These are phyloP conservation scores for Trichosporon coremiiforme DNA, from an alignment of 1,284 basidiomycete genomes.

Conservation along the genomic window DNA sequence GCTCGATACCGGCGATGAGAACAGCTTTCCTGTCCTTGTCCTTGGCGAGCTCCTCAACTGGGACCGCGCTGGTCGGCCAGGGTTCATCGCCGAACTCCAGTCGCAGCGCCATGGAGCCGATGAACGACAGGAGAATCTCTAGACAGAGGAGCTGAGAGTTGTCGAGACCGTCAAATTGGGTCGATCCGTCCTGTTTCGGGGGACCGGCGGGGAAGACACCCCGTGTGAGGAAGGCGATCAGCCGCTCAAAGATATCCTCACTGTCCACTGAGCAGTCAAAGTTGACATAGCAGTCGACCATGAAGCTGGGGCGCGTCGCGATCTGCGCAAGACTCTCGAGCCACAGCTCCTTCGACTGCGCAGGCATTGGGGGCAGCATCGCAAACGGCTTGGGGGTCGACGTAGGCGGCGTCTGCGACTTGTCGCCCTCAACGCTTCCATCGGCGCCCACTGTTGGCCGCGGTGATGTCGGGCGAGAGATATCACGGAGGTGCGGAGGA, in stretches of 20 bases:
- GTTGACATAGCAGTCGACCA: constrained; percentile 94
- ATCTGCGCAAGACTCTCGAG: constrained; percentile 85
- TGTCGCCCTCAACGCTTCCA: constrained; percentile 25
- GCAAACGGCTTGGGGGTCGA: constrained; percentile 47
- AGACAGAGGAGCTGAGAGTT: constrained; percentile 83
- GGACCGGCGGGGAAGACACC: constrained; percentile 69
- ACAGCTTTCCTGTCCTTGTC: constrained; percentile 85
- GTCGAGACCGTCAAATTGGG: constrained; percentile 64
- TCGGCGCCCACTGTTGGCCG: constrained; percentile 29
- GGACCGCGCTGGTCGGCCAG: constrained; percentile 65
- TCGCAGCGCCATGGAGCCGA: constrained; percentile 84
- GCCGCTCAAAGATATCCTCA: constrained; percentile 90
- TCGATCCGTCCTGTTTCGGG: constrained; percentile 45
- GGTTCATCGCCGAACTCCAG: constrained; percentile 66
- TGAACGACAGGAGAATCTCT: constrained; percentile 82
- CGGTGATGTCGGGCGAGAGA: constrained; percentile 64
- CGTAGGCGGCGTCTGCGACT: constrained; percentile 30
- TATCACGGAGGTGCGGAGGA: constrained; percentile 41
- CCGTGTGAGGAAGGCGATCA: constrained; percentile 89
- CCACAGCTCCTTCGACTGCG: constrained; percentile 85
- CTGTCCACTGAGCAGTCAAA: constrained; percentile 97
- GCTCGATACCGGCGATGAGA: constrained; percentile 77
- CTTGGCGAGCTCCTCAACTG: constrained; percentile 65
- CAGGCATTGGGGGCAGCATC: constrained; percentile 66
- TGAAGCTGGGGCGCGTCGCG: constrained; percentile 70